A percentile compares a stretch with the other conserved stretches of the same genome.
These are phyloP conservation scores for Polytolypa hystricis DNA, from an alignment of 2,329 filamentous ascomycete species.

Conservation along the genomic window DNA sequence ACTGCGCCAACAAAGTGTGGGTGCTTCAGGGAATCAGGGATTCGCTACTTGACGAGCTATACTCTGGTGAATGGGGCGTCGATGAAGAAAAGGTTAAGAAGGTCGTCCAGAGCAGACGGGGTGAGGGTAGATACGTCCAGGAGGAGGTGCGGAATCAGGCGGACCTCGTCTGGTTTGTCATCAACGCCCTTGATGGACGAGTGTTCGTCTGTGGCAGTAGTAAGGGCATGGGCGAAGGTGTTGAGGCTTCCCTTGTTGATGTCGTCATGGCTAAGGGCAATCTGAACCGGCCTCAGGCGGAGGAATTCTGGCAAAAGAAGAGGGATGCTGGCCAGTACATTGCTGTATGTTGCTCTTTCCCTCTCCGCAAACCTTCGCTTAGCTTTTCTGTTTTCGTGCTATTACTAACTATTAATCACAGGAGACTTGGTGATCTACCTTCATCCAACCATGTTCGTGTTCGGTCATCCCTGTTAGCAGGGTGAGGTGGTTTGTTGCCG, in stretches of 20 bases:
- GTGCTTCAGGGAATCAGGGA: conserved; percentile 91
- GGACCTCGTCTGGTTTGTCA: conserved; percentile 96
- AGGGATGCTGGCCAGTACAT: conserved; percentile 91
- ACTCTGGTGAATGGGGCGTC: conserved; percentile 90
- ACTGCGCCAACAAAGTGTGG: conserved; percentile 97
- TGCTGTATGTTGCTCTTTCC: conserved; percentile 47
- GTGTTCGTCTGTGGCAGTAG: conserved; percentile 94
- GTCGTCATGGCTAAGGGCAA: conserved; percentile 91
- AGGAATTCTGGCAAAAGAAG: conserved; percentile 83
- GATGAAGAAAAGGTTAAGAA: conserved; percentile 79
- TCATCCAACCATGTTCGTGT: too few species aligned
- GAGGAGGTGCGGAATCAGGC: conserved; percentile 86
- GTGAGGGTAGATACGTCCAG: conserved; percentile 84
- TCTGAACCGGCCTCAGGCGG: conserved; percentile 67
- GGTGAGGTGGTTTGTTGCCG: too few species aligned
- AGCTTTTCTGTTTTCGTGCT: background rate
- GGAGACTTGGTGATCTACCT: conserved; percentile 30
- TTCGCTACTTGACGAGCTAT: conserved; percentile 87
- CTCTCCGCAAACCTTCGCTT: conserved; percentile 7
- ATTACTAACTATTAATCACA: too few species aligned
- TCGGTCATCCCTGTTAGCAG: too few species aligned
- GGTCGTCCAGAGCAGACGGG: conserved; percentile 63
- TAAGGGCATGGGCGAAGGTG: conserved; percentile 95
- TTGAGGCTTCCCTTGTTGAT: conserved; percentile 75
- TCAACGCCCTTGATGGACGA: conserved; percentile 89